phyloP scores from a whole-genome alignment of 306 rosid species.

The Vachellia collinsii region DNA sequence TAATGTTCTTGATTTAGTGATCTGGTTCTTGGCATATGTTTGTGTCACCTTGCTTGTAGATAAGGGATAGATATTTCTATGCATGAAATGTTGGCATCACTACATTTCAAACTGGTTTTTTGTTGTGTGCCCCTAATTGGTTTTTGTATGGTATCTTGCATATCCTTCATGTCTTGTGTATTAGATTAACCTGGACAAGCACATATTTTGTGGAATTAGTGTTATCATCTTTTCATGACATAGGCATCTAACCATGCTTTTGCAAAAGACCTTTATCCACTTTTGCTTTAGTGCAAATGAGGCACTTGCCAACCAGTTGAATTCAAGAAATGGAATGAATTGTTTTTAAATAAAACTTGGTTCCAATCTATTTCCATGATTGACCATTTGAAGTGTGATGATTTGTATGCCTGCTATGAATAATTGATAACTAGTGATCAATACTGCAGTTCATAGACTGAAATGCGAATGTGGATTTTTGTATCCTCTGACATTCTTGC shows the following conservation, averaged over 20 bases:
- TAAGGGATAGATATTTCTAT: not conserved
- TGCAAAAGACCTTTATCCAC: too few relatives aligned
- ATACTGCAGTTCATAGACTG: not conserved
- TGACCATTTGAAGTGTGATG: not conserved
- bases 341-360: not conserved
- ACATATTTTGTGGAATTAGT: too few relatives aligned
- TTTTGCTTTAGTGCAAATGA: too few relatives aligned
- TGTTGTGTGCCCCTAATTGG: too few relatives aligned
- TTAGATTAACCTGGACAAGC: too few relatives aligned
- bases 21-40: not conserved
- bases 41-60: not conserved
- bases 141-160: too few relatives aligned
- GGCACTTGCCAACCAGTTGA: too few relatives aligned
- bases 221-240: too few relatives aligned
- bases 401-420: not conserved
- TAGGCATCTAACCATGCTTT: too few relatives aligned
- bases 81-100: too few relatives aligned
- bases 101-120: too few relatives aligned
- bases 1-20: not conserved
- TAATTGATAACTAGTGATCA: not conserved
- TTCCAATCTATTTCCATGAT: not conserved
- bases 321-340: not conserved
- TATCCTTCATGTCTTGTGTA: too few relatives aligned
- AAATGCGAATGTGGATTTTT: conserved; percentile 1
- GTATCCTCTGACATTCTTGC: not conserved